Conservation (phyloP, 2,329 filamentous ascomycete species). For the Ascosphaera aggregata region DNA sequence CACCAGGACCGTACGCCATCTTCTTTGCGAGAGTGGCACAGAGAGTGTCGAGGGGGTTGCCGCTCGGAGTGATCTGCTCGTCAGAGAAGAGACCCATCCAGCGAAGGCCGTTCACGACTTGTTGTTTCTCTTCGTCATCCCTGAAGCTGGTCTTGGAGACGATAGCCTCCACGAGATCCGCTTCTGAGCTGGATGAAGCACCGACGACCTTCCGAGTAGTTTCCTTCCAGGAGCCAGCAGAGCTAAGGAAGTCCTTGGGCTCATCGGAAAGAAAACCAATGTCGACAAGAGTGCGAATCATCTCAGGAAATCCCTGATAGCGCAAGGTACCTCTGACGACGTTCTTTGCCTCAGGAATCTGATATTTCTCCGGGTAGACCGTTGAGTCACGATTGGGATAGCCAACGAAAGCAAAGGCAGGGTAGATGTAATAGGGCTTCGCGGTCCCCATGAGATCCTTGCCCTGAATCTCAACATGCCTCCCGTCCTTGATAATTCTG, state of each 20-base stretch:
- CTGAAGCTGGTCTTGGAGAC: slow-evolving; percentile 51
- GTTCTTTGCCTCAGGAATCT: slow-evolving; percentile 77
- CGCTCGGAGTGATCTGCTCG: slow-evolving; percentile 43
- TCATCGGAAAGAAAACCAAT: slow-evolving; percentile 69
- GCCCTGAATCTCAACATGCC: slow-evolving; percentile 41
- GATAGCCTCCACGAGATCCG: slow-evolving; percentile 51
- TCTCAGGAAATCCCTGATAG: slow-evolving; percentile 77
- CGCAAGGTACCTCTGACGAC: slow-evolving; percentile 66
- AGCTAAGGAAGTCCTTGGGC: slow-evolving; percentile 38
- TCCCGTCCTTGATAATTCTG: slow-evolving; percentile 58
- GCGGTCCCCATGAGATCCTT: slow-evolving; percentile 62
- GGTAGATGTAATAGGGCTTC: slow-evolving; percentile 80
- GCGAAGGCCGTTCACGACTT: slow-evolving; percentile 45
- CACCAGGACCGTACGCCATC: slow-evolving; percentile 64
- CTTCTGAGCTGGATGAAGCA: slow-evolving; percentile 38
- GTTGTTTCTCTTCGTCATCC: slow-evolving; percentile 41
- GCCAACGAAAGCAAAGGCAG: slow-evolving; percentile 68
- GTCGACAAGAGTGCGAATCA: slow-evolving; percentile 69
- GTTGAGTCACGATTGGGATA: slow-evolving; percentile 89
- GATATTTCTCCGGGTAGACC: slow-evolving; percentile 67
- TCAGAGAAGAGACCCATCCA: slow-evolving; percentile 49
- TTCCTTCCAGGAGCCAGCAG: slow-evolving; percentile 57
- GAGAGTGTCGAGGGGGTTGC: slow-evolving; percentile 73
- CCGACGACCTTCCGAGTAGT: slow-evolving; percentile 57
- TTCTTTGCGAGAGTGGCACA: slow-evolving; percentile 76